These are phyloP conservation scores for Tolypocladium album DNA, from an alignment of 2,329 filamentous ascomycete species.

Conservation along the genomic window DNA sequence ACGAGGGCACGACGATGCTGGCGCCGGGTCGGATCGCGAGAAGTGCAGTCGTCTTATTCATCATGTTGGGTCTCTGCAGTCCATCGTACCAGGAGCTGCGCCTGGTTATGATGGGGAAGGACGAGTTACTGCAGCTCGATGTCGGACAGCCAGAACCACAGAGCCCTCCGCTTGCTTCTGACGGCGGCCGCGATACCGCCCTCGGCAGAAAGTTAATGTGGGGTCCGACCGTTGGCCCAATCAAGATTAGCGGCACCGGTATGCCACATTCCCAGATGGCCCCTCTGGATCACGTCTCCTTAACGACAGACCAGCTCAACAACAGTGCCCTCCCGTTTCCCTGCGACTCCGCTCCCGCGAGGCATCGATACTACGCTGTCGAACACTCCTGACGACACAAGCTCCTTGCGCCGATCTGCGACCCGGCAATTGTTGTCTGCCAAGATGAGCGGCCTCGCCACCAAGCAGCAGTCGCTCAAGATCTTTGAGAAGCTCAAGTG, in stretches of 20 bases:
- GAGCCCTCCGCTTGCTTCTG: background rate
- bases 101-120: slow-evolving; percentile 3
- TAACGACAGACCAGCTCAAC: slow-evolving; percentile 9
- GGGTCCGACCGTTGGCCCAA: slow-evolving; percentile 14
- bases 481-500: slow-evolving; percentile 96
- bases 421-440: slow-evolving; percentile 1
- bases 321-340: background rate
- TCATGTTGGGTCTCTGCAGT: slow-evolving; percentile 26
- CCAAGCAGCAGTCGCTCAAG: slow-evolving; percentile 90
- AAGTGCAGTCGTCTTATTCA: slow-evolving; percentile 32
- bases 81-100: slow-evolving; percentile 19
- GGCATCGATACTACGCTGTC: background rate
- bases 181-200: slow-evolving; percentile 18
- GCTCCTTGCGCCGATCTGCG: background rate
- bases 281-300: slow-evolving; percentile 24
- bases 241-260: slow-evolving; percentile 24
- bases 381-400: background rate
- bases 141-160: background rate
- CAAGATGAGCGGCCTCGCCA: slow-evolving; percentile 60
- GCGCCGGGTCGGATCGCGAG: slow-evolving; percentile 22
- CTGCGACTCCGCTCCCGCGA: background rate
- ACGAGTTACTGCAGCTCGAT: background rate
- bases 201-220: slow-evolving; percentile 23
- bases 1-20: slow-evolving; percentile 14
- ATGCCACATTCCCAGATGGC: slow-evolving; percentile 30